A percentile compares a stretch with the other conserved stretches of the same genome.
These are phyloP conservation scores for Aspergillus saccharolyticus DNA, from an alignment of 495 filamentous ascomycete species.

Conservation along the genomic window DNA sequence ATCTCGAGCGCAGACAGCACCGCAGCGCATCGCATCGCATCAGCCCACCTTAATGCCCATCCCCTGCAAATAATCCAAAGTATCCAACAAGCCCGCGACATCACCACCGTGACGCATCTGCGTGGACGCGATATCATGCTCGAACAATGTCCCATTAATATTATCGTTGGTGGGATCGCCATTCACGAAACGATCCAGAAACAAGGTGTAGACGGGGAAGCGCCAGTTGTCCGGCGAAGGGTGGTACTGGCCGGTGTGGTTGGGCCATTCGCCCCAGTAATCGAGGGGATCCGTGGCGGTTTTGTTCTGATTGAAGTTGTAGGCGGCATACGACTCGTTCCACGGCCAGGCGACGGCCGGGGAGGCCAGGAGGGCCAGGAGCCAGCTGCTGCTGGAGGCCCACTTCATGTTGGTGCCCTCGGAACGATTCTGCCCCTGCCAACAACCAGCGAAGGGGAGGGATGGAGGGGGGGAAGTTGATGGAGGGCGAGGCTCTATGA, in stretches of 20 bases:
- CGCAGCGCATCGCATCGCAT: too few species aligned
- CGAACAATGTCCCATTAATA: slow-evolving; percentile 60
- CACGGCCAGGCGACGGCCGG: slow-evolving; percentile 44
- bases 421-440: neutral
- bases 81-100: slow-evolving; percentile 57
- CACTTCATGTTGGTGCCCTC: slow-evolving; percentile 1
- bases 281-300: slow-evolving; percentile 52
- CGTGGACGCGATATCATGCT: slow-evolving; percentile 61
- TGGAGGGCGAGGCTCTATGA: neutral
- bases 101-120: slow-evolving; percentile 74
- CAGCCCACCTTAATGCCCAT: slow-evolving; percentile 61
- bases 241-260: slow-evolving; percentile 45
- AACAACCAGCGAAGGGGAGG: neutral
- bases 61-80: slow-evolving; percentile 67
- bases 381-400: slow-evolving; percentile 5
- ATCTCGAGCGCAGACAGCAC: too few species aligned
- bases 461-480: neutral
- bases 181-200: slow-evolving; percentile 66
- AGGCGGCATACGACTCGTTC: slow-evolving; percentile 45
- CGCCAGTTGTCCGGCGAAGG: slow-evolving; percentile 64
- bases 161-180: slow-evolving; percentile 69
- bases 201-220: slow-evolving; percentile 65
- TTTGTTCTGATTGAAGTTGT: slow-evolving; percentile 60
- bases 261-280: slow-evolving; percentile 46
- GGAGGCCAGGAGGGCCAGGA: slow-evolving; percentile 22